Base-by-base conservation (phyloP, 352 stramenopile genomes). In the Phytophthora pisi region DNA sequence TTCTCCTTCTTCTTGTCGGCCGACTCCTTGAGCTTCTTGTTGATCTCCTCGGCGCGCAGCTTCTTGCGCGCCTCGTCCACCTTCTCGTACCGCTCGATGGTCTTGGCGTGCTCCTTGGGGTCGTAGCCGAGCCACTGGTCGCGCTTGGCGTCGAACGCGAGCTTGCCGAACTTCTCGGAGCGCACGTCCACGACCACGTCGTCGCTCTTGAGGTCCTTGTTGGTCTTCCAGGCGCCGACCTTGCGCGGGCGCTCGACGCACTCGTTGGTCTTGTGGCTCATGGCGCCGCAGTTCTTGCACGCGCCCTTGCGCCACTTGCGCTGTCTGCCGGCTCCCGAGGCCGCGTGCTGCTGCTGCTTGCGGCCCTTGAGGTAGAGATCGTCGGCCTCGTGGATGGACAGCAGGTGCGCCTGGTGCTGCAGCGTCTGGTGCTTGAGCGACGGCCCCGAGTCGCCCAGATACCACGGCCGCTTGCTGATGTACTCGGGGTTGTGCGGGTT, bases 401-500 rank as follows among this genome's bases (percentile, higher is more conserved):
- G 81, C 61, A 97, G 42, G 59, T 96, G 96, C 64, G 92, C 91
- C 68, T 97, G 84, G 62, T 97, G 96, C 66, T 98, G 79, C 53
- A 93, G 66, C 54, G 88, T 93, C 81, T 99, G 96, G 77, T 99
- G 96, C 64, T 98, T 97, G 52, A 99, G 83, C 42, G 94, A 98
- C 26, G 96, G 92, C 31, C 94, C 94, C 51, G 82, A 91, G 69
- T 98, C 85, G 58, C 94, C 97, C 50, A 99, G 80, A 81, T 99
- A 99, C 98, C 98, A 99, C 53, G 98, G 98, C 67, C 95, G 88
- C 79, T 99, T 99, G 50, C 92, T 98, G 72, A 99, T 99, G 82
- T 98, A 99, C 79, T 99, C 97, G 46, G 98, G 98, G 77, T 99
- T 99, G 87, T 99, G 97, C 43, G 97, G 97, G 80, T 99, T 99